These are phyloP conservation scores for Plasmodium gonderi DNA, from an alignment of 169 alveolate genomes.

Conservation along the genomic window DNA sequence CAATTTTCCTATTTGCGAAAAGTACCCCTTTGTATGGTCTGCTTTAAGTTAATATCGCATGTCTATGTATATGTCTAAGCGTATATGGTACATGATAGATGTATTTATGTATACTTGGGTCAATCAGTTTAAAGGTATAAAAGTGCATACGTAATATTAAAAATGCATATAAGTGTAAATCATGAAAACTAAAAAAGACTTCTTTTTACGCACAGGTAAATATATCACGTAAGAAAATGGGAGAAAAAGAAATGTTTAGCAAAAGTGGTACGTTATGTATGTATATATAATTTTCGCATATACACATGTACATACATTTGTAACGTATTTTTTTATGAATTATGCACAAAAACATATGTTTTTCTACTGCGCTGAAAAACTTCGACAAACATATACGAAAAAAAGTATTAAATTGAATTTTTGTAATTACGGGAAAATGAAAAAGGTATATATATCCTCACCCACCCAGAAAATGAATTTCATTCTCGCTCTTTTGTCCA, in stretches of 20 bases:
- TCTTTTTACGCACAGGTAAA: not conserved
- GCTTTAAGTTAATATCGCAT: not conserved
- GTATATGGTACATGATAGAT: slow-evolving; percentile 5
- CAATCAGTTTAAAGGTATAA: not conserved
- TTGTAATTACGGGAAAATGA: not conserved
- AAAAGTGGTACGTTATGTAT: not conserved
- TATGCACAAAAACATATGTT: too few species aligned
- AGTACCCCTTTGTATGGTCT: not conserved
- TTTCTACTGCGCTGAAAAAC: not conserved
- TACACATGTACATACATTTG: not conserved
- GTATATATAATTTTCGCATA: not conserved
- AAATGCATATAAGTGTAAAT: not conserved
- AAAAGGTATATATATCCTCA: not conserved
- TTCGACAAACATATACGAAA: not conserved
- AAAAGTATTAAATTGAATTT: not conserved
- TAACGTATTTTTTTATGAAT: too few species aligned
- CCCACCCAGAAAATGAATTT: not conserved
- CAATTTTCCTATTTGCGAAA: not conserved
- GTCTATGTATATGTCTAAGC: not conserved
- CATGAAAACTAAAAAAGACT: not conserved
- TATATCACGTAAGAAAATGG: not conserved
- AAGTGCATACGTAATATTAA: not conserved
- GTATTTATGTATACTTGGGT: not conserved
- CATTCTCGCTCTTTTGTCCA: not conserved
- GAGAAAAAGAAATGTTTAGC: not conserved